phyloP scores from a whole-genome alignment of 108 stramenopile species.

The Cylindrotheca fusiformis region DNA sequence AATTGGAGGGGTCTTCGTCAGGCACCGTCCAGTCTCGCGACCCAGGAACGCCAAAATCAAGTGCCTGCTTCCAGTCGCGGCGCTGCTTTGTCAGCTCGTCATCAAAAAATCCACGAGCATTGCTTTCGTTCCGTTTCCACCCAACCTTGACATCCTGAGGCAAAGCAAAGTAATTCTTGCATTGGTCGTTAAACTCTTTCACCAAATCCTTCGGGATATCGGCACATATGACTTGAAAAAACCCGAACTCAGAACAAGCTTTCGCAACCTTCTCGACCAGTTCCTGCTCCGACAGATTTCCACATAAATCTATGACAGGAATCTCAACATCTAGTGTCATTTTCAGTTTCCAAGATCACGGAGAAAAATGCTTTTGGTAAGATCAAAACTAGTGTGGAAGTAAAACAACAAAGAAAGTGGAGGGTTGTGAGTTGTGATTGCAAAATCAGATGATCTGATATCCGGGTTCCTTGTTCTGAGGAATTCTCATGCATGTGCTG shows the following conservation, averaged over 20 bases:
- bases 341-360: too few species aligned
- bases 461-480: too few species aligned
- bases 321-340: too few species aligned
- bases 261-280: conserved; percentile 43
- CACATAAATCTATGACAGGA: not conserved
- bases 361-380: too few species aligned
- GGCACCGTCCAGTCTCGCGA: conserved; percentile 50
- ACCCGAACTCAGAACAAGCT: conserved; percentile 84
- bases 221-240: conserved; percentile 88
- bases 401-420: too few species aligned
- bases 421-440: too few species aligned
- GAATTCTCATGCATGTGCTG: too few species aligned
- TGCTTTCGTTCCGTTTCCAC: conserved; percentile 69
- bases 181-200: conserved; percentile 48
- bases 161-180: conserved; percentile 69
- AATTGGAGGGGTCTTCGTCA: conserved; percentile 59
- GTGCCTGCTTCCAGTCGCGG: conserved; percentile 85
- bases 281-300: conserved; percentile 10
- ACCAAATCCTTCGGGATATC: conserved; percentile 56
- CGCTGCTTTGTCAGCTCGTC: conserved; percentile 92
- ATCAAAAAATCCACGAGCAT: conserved; percentile 90
- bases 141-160: conserved; percentile 53
- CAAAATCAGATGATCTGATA: too few species aligned
- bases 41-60: conserved; percentile 86
- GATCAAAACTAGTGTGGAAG: too few species aligned